Evolutionary conservation across 495 filamentous ascomycete species (phyloP).

Genomic region (Terfezia boudieri): DNA sequence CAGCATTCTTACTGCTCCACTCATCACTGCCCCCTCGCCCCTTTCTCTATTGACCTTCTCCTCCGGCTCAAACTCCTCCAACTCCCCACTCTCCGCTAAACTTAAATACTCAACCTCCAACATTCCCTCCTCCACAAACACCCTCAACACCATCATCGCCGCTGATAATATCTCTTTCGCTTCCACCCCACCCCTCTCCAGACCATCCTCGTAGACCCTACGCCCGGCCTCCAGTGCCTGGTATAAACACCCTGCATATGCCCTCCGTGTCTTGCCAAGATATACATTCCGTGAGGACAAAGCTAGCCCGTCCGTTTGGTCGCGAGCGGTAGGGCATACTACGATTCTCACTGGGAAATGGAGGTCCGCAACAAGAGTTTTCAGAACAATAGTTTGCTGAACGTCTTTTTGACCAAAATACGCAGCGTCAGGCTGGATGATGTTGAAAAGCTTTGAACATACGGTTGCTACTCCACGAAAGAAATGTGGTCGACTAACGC

Average conservation of each 20-base stretch:
- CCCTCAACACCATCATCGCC: constrained; percentile 6
- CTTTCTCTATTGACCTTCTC: constrained; percentile 25
- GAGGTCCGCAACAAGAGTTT: constrained; percentile 70
- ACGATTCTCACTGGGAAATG: constrained; percentile 55
- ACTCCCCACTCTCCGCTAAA: constrained; percentile 54
- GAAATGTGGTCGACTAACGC: constrained; percentile 72
- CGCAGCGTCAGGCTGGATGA: constrained; percentile 61
- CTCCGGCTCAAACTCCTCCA: constrained; percentile 51
- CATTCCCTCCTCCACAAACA: constrained; percentile 31
- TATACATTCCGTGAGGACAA: constrained; percentile 90
- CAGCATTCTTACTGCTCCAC: constrained; percentile 74
- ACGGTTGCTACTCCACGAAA: constrained; percentile 92
- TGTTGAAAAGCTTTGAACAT: constrained; percentile 93
- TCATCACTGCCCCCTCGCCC: constrained; percentile 54
- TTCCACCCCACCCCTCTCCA: constrained; percentile 26
- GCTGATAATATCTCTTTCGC: constrained; percentile 2
- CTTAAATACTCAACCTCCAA: constrained; percentile 83
- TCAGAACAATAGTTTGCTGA: constrained; percentile 82
- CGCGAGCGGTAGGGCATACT: constrained; percentile 52
- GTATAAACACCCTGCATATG: constrained; percentile 46
- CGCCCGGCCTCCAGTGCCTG: constrained; percentile 49
- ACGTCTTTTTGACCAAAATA: constrained; percentile 98
- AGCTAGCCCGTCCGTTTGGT: constrained; percentile 56
- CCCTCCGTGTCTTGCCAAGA: constrained; percentile 50
- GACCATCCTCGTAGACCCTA: constrained; percentile 37